Conservation (phyloP, 2,329 filamentous ascomycete genomes). For the Nemania abortiva region DNA sequence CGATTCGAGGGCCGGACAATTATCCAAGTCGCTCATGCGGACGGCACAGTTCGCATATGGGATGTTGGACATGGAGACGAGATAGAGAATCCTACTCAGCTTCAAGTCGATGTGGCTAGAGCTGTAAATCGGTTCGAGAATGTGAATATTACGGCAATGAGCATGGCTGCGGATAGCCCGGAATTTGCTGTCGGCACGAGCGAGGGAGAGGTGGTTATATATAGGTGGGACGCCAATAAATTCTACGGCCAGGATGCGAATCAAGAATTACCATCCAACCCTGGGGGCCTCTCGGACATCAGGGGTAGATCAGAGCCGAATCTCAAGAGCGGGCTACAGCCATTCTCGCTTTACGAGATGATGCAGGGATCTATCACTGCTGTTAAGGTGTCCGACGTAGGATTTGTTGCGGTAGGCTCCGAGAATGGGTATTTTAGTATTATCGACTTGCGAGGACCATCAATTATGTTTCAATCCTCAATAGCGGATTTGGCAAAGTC, state of each 20-base stretch:
- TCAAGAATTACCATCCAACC: conserved; percentile 66
- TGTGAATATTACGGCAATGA: conserved; percentile 82
- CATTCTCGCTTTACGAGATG: conserved; percentile 84
- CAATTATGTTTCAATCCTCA: conserved; percentile 81
- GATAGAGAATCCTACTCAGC: conserved; percentile 83
- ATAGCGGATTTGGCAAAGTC: conserved; percentile 79
- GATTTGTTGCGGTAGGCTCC: conserved; percentile 89
- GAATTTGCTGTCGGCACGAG: conserved; percentile 86
- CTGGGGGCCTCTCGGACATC: conserved; percentile 81
- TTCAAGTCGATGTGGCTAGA: conserved; percentile 89
- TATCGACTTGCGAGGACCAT: conserved; percentile 88
- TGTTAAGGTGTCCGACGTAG: conserved; percentile 88
- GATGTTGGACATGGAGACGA: conserved; percentile 93
- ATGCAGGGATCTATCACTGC: conserved; percentile 84
- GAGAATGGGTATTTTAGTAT: conserved; percentile 84
- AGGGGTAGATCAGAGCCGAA: conserved; percentile 75
- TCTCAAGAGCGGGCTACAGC: conserved; percentile 84
- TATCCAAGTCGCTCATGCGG: conserved; percentile 87
- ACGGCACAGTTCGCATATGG: conserved; percentile 93
- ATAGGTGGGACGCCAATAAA: conserved; percentile 87
- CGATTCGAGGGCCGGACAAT: conserved; percentile 87
- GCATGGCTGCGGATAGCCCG: conserved; percentile 81
- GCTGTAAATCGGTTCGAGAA: conserved; percentile 83
- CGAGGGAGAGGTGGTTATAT: conserved; percentile 87
- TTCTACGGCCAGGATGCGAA: conserved; percentile 74